Evolutionary conservation across 441 rosid genomes (phyloP).

Genomic region (Mallotus repandus): DNA sequence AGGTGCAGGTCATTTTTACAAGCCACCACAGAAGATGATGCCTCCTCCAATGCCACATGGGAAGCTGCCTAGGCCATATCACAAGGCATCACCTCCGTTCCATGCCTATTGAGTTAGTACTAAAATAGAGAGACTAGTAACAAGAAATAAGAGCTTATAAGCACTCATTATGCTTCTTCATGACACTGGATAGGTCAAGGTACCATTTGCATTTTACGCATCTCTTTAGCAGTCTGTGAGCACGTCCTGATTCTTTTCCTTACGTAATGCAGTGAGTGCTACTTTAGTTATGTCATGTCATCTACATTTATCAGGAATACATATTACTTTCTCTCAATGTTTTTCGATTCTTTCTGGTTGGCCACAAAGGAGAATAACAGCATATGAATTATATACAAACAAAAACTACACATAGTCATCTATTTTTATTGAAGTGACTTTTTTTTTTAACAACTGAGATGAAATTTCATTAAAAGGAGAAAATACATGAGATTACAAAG

Average conservation of each 20-base stretch:
- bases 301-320: neutral
- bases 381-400: too few relatives aligned
- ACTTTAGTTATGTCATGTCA: too few relatives aligned
- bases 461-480: too few relatives aligned
- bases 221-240: neutral
- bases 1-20: slow-evolving; percentile 3
- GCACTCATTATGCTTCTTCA: neutral
- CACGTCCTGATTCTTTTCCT: neutral
- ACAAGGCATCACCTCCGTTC: neutral
- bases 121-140: neutral
- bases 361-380: too few relatives aligned
- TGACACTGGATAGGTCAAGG: neutral
- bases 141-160: slow-evolving; percentile 10
- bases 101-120: neutral
- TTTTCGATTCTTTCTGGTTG: neutral
- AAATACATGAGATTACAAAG: too few relatives aligned
- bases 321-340: neutral
- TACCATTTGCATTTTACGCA: neutral
- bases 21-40: slow-evolving; percentile 1
- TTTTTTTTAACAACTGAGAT: too few relatives aligned
- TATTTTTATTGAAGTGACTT: too few relatives aligned
- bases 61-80: neutral
- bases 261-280: neutral
- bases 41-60: neutral
- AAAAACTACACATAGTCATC: too few relatives aligned